Evolutionary conservation across 129 eudicot species (phyloP), one percentile per base, ranked within the genome.

Genomic region (Artemisia tridentata): DNA sequence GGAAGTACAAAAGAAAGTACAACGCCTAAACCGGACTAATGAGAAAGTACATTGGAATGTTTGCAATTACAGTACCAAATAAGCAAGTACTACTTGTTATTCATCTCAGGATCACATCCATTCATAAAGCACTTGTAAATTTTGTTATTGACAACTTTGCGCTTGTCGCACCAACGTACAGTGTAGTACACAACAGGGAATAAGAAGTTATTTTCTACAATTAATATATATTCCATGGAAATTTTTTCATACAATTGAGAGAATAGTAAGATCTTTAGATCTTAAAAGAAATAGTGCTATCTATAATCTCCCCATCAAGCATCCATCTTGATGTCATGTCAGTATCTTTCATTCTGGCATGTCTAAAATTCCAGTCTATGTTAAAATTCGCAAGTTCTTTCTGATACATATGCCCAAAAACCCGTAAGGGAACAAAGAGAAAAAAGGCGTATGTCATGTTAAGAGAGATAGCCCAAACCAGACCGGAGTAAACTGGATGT

Each of bases 401-500:
- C 41, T 6, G 9, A 65, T 38, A 38, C 45, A 38, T 38, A 65
- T 65, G 53, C 69, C 67, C 50, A 60, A 73, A 72, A 72, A 62
- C 12, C 62, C 77, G 9, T 13, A 51, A 51, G 56, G 56, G 69
- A 16, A 25, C 10, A 25, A 65, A 16, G 31, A 47, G 27, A 23
- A 50, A 49, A 68, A 68, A 60, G 56, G 19, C 56, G 8, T 0
- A 16, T 11, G 45, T 38, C 0, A 16, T 11, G 45, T 38, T 38
- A 4, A 31, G 41, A 31, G 45, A 38, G 45, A 38, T 7, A 38
- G 10, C 45, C 45, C 45, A 38, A 38, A 38, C 45, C 45, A 51
- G 19, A 51, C 56, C 0, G 56, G 17, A 50, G 55, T 13, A 38
- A 38, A 38, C 0, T 38, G 45, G 45, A 38, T 51, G 5, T 51